Evolutionary conservation across 208 protist species (phyloP), one percentile per base, ranked within the genome.

Genomic region (Balamuthia mandrillaris): DNA sequence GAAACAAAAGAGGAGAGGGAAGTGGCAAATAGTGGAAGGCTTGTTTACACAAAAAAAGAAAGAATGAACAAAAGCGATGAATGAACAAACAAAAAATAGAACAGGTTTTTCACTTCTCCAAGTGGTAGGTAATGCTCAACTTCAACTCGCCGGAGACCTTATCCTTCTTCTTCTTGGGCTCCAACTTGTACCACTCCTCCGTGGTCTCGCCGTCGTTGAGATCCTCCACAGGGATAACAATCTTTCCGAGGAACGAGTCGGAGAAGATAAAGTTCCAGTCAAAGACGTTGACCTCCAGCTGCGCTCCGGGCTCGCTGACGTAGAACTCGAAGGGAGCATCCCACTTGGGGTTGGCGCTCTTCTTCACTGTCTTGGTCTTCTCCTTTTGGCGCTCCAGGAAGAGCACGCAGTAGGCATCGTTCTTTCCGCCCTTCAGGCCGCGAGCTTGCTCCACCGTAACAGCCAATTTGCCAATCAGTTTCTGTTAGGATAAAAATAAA

Each of bases 231-330:
- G 65, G 65, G 65, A 75, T 75, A 12, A 44, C 27, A 16, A 75
- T 33, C 65, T 75, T 75, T 37, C 65, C 65, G 65, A 75, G 65
- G 65, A 75, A 75, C 42, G 9, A n/a, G 65, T 75, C 65, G 12
- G 65, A 75, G 65, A 75, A 75, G 65, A 75, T 75, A 33, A 37
- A 44, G 65, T 75, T 75, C 65, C 65, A 75, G 65, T 75, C 65
- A 44, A 75, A 75, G 27, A 75, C 52, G 65, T 37, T 75, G 7
- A 75, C 65, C 42, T 75, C 65, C 24, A 75, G 65, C 27, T 37
- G 42, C 42, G 65, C 65, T 44, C 52, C 65, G n/a, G 65, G 65
- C 14, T 75, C 65, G 65, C 42, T 54, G 65, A 75, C 65, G 65
- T 75, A 75, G 65, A 75, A 75, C 65, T 75, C 65, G 65, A 75